Conservation (phyloP, 1,139 yeast species). For the Nematodospora anomalae region DNA sequence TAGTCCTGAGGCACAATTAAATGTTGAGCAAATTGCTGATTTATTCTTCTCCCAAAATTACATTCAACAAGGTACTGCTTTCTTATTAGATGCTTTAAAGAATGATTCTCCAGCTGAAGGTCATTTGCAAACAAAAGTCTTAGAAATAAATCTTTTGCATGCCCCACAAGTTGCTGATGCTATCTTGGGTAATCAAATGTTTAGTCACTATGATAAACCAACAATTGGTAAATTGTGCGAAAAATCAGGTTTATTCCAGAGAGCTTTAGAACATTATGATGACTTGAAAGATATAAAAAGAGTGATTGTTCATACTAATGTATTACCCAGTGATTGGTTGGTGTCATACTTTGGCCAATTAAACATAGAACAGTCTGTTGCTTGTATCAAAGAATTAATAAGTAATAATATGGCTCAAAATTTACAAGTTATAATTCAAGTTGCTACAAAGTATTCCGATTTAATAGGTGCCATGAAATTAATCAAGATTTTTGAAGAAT, state of each 20-base stretch:
- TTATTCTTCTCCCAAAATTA: slow-evolving; percentile 92
- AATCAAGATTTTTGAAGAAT: slow-evolving; percentile 90
- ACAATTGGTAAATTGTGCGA: slow-evolving; percentile 91
- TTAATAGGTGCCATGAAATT: slow-evolving; percentile 83
- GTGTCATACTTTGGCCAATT: slow-evolving; percentile 90
- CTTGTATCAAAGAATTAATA: slow-evolving; percentile 84
- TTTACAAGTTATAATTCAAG: slow-evolving; percentile 91
- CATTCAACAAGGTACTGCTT: slow-evolving; percentile 98
- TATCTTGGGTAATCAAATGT: slow-evolving; percentile 92
- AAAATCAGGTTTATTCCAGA: slow-evolving; percentile 89
- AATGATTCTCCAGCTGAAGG: slow-evolving; percentile 95
- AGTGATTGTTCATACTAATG: slow-evolving; percentile 84
- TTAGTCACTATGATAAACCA: slow-evolving; percentile 92
- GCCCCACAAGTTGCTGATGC: slow-evolving; percentile 99
- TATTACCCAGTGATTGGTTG: slow-evolving; percentile 90
- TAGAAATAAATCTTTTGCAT: slow-evolving; percentile 88
- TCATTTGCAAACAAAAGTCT: slow-evolving; percentile 89
- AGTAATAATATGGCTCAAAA: slow-evolving; percentile 81
- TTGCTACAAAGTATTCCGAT: slow-evolving; percentile 94
- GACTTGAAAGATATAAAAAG: slow-evolving; percentile 94
- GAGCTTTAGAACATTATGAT: slow-evolving; percentile 94
- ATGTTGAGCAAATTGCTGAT: slow-evolving; percentile 86
- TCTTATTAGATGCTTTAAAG: slow-evolving; percentile 91
- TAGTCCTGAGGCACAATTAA: slow-evolving; percentile 62
- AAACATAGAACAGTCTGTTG: slow-evolving; percentile 89